Base-by-base conservation (phyloP, 164 flowering plant species). In the Akebia trifoliata region DNA sequence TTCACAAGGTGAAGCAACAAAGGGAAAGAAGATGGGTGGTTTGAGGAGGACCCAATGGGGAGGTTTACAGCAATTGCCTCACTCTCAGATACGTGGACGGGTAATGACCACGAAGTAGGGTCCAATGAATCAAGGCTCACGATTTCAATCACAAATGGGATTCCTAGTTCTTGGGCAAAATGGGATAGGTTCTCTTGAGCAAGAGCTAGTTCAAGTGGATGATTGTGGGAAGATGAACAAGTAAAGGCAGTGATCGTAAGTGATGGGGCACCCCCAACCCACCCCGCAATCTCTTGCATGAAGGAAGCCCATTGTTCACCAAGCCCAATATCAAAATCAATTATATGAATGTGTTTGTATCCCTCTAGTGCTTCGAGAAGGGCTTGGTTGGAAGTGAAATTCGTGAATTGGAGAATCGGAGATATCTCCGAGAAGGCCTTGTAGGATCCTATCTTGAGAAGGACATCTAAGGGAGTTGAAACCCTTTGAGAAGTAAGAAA, bases 281-380 rank as follows among this genome's bases (percentile, higher is more conserved):
- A 70, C 49, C 67, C 12, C 6, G 82, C 67, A 36, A 89, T 82
- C 75, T 89, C 97, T 56, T 89, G 91, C 87, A 89, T 84, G 20
- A 86, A 73, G 17, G 97, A 84, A 36, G 97, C 78, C 97, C 97
- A 89, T 56, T 84, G 90, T 34, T 74, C 85, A n/a, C 97, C 97
- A 48, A 71, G 66, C 7, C 94, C 97, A 17, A 89, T 74, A 59
- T 89, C 96, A 25, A 89, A 89, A 56, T 86, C 93, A 0, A 86
- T 54, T 5, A 89, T 72, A 58, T 86, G 94, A 38, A 89, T 74
- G 2, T 63, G 56, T 43, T 74, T 66, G 42, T 51, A 65, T 2
- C 72, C 84, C 2, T 77, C 79, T 1, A 86, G 55, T 9, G 76
- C 78, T 56, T 89, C 96, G 20, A 89, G 82, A 8, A 89, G 64